Evolutionary conservation across 768 basidiomycete genomes (phyloP).

Genomic region (Leccinum sublutescens): DNA sequence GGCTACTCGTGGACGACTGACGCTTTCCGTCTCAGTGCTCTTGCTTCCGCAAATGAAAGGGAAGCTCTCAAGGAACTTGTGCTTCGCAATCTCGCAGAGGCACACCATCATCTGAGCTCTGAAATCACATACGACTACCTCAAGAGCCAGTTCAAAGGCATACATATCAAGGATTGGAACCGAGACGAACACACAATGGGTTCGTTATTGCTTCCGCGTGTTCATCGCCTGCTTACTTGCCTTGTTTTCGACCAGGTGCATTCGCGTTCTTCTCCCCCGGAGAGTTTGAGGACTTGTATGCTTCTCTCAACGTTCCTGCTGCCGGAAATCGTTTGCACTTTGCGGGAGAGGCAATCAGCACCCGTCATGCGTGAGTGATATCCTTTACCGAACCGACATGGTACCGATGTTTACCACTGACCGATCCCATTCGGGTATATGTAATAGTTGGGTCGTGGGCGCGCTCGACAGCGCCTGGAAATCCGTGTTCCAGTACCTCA

Average conservation of each 20-base stretch:
- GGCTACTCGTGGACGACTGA: slow-evolving; percentile 43
- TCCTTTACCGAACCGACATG: slow-evolving; percentile 18
- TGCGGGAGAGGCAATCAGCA: slow-evolving; percentile 17
- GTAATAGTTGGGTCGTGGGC: slow-evolving; percentile 35
- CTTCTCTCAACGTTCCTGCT: slow-evolving; percentile 31
- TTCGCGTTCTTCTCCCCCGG: slow-evolving; percentile 43
- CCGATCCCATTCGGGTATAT: background rate
- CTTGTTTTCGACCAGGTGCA: slow-evolving; percentile 29
- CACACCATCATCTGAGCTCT: slow-evolving; percentile 10
- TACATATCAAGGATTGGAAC: slow-evolving; percentile 36
- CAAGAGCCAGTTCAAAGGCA: slow-evolving; percentile 18
- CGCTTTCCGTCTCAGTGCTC: slow-evolving; percentile 36
- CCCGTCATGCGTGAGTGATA: slow-evolving; percentile 15
- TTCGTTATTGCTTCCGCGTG: slow-evolving; percentile 7
- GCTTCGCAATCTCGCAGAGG: slow-evolving; percentile 23
- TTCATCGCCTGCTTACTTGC: background rate
- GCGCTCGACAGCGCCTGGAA: no score
- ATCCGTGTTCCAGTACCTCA: no score
- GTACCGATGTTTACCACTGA: background rate
- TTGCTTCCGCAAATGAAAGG: slow-evolving; percentile 19
- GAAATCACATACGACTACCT: slow-evolving; percentile 22
- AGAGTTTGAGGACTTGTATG: slow-evolving; percentile 34
- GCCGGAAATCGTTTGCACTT: slow-evolving; percentile 18
- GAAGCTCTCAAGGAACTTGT: slow-evolving; percentile 28
- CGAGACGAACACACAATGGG: slow-evolving; percentile 34